Conservation (phyloP, 768 basidiomycete species). For the Termitomyces sp. region DNA sequence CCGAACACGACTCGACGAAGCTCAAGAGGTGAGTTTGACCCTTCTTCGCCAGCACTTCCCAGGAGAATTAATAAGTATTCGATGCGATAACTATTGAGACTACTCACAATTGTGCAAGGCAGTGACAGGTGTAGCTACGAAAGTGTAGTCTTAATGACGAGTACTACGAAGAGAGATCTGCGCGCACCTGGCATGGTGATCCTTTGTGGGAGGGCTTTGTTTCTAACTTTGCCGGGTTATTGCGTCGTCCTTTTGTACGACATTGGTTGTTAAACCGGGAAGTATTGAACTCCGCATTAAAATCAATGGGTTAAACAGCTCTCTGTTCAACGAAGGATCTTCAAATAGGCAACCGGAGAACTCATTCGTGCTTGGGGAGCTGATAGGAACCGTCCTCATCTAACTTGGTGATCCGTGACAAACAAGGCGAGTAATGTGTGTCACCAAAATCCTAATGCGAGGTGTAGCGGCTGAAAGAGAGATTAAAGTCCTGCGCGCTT, state of each 20-base stretch:
- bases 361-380: background rate
- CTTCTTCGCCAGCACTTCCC: slow-evolving; percentile 23
- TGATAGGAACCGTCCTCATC: slow-evolving; percentile 6
- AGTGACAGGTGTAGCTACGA: slow-evolving; percentile 19
- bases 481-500: background rate
- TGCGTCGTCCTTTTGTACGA: slow-evolving; percentile 15
- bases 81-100: no score
- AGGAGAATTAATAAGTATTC: background rate
- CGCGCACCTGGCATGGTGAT: slow-evolving; percentile 16
- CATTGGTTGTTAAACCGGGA: slow-evolving; percentile 1
- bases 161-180: background rate
- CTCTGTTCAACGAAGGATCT: slow-evolving; percentile 3
- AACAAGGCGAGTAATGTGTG: background rate
- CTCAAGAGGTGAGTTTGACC: slow-evolving; percentile 25
- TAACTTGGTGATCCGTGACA: slow-evolving; percentile 5
- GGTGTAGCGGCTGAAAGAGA: background rate
- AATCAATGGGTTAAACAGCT: background rate
- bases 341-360: slow-evolving; percentile 7
- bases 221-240: background rate
- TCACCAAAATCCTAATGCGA: background rate
- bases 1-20: slow-evolving; percentile 33
- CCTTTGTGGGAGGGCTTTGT: background rate
- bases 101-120: slow-evolving; percentile 43
- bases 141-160: background rate
- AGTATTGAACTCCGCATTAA: slow-evolving; percentile 8